Percentiles rank a stretch among this genome's conserved stretches.
These are phyloP conservation scores for Komagataella pastoris DNA, from an alignment of 805 yeast genomes.

Conservation along the genomic window DNA sequence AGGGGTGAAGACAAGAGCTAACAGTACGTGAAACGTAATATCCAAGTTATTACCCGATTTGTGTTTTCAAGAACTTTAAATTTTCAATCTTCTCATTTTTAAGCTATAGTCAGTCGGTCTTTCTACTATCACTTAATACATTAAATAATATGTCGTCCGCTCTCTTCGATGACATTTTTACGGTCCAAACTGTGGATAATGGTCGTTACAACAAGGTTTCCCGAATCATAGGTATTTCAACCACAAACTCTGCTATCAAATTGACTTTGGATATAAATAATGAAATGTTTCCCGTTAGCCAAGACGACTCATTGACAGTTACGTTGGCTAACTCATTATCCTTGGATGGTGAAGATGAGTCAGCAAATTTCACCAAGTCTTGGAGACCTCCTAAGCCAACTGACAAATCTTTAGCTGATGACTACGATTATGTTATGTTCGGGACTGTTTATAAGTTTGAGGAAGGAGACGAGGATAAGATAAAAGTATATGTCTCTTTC, in stretches of 20 bases:
- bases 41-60: neutral
- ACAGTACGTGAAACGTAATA: neutral
- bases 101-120: neutral
- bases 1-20: neutral
- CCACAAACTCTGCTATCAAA: slow-evolving; percentile 67
- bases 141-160: slow-evolving; percentile 42
- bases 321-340: slow-evolving; percentile 71
- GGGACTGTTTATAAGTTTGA: slow-evolving; percentile 96
- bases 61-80: neutral
- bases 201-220: slow-evolving; percentile 89
- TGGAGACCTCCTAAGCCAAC: slow-evolving; percentile 81
- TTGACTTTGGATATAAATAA: slow-evolving; percentile 83
- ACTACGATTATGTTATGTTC: slow-evolving; percentile 95
- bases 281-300: slow-evolving; percentile 77
- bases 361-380: slow-evolving; percentile 35
- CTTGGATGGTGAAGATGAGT: slow-evolving; percentile 33
- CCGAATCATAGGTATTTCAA: slow-evolving; percentile 79
- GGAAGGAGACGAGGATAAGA: slow-evolving; percentile 51
- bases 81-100: slow-evolving; percentile 1
- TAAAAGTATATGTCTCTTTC: slow-evolving; percentile 86
- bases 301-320: slow-evolving; percentile 68
- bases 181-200: slow-evolving; percentile 68
- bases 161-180: slow-evolving; percentile 87
- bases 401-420: slow-evolving; percentile 85
- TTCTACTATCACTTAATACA: neutral